These are phyloP conservation scores for Aspergillus jensenii DNA, from an alignment of 2,329 filamentous ascomycete species.

Conservation along the genomic window DNA sequence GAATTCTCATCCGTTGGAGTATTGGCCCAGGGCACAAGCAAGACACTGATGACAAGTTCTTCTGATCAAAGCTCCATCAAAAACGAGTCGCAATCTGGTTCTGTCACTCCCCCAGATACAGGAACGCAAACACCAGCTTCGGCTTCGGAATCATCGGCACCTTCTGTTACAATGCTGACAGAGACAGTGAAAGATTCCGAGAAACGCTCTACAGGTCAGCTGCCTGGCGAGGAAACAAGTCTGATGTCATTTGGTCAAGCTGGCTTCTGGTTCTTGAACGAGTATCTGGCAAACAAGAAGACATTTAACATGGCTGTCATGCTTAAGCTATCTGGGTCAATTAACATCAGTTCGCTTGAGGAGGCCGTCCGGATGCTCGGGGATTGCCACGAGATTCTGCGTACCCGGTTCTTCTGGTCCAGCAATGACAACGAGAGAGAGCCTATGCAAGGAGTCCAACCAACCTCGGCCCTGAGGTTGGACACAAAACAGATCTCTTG, in stretches of 20 bases:
- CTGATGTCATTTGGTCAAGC: slow-evolving; percentile 28
- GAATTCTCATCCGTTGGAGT: too few relatives aligned
- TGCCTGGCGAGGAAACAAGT: too few relatives aligned
- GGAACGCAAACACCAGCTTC: too few relatives aligned
- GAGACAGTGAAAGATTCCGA: too few relatives aligned
- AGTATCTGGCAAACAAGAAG: slow-evolving; percentile 17
- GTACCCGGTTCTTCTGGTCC: slow-evolving; percentile 23
- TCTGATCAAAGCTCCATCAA: too few relatives aligned
- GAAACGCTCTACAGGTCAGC: too few relatives aligned
- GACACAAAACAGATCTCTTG: slow-evolving; percentile 15
- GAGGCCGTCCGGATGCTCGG: slow-evolving; percentile 15
- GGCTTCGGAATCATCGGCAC: too few relatives aligned
- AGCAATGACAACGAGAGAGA: slow-evolving; percentile 14
- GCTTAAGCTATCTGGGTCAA: slow-evolving; percentile 4
- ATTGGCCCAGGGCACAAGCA: too few relatives aligned
- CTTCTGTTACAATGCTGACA: too few relatives aligned
- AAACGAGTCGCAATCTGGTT: too few relatives aligned
- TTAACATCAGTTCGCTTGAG: slow-evolving; percentile 11
- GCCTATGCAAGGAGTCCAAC: slow-evolving; percentile 22
- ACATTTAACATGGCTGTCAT: slow-evolving; percentile 23
- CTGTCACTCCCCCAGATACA: too few relatives aligned
- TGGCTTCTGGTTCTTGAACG: slow-evolving; percentile 38
- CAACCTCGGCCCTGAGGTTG: slow-evolving; percentile 25
- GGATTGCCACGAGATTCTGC: slow-evolving; percentile 26
- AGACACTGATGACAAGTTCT: too few relatives aligned